Evolutionary conservation across 1,139 yeast genomes (phyloP).

Genomic region (Suhomyces anneliseae): DNA sequence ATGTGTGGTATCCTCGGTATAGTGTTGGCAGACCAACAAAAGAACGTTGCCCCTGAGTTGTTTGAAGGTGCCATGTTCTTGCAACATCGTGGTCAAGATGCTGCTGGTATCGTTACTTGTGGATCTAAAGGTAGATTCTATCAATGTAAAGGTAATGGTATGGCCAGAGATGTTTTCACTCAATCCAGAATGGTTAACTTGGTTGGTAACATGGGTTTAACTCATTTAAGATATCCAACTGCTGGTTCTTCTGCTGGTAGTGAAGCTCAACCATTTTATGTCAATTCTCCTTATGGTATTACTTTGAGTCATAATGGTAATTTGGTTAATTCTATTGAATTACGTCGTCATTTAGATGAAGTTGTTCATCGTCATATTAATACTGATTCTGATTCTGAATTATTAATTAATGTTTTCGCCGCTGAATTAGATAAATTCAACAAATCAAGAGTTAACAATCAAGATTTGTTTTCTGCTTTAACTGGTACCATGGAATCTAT

Average conservation of each 20-base stretch:
- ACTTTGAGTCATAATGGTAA: slow-evolving; percentile 92
- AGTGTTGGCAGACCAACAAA: slow-evolving; percentile 72
- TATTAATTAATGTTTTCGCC: slow-evolving; percentile 85
- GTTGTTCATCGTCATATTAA: slow-evolving; percentile 95
- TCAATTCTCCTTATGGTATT: slow-evolving; percentile 94
- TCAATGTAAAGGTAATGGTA: slow-evolving; percentile 98
- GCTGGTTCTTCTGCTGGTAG: slow-evolving; percentile 97
- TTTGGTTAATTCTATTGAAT: slow-evolving; percentile 79
- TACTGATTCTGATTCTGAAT: slow-evolving; percentile 94
- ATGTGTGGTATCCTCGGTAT: slow-evolving; percentile 98
- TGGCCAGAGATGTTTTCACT: slow-evolving; percentile 97
- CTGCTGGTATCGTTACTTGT: slow-evolving; percentile 98
- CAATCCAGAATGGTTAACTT: slow-evolving; percentile 74
- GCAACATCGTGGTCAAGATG: slow-evolving; percentile 99
- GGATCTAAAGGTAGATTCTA: slow-evolving; percentile 91
- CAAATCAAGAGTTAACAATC: slow-evolving; percentile 89
- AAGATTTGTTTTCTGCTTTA: slow-evolving; percentile 83
- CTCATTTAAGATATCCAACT: slow-evolving; percentile 94
- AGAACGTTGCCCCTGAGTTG: slow-evolving; percentile 81
- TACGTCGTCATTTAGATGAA: slow-evolving; percentile 81
- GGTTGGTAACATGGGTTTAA: slow-evolving; percentile 93
- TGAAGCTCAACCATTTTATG: slow-evolving; percentile 98
- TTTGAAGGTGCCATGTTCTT: slow-evolving; percentile 91
- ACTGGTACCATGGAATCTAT: slow-evolving; percentile 76
- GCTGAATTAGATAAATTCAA: slow-evolving; percentile 87